phyloP scores from a whole-genome alignment of 192 early-diverging fungal species.

The Jimgerdemannia lactiflua region DNA sequence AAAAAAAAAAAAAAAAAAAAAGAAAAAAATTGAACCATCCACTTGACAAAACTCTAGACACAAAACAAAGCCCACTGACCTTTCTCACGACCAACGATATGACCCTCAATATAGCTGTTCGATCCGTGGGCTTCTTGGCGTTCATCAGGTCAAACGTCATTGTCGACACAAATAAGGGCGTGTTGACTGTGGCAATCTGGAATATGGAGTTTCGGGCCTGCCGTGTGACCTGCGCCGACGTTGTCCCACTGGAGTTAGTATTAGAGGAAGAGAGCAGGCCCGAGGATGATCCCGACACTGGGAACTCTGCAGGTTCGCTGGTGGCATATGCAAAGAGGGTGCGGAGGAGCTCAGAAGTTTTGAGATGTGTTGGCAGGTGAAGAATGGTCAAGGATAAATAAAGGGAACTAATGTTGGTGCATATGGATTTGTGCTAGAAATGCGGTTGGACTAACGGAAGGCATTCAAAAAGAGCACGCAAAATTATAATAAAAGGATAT shows the following conservation, averaged over 20 bases:
- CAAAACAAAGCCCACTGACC: conserved; percentile 31
- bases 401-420: no score
- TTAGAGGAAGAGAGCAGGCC: no score
- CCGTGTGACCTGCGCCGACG: conserved; percentile 39
- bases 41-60: no score
- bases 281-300: no score
- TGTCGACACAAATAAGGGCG: conserved; percentile 69
- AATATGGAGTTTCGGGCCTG: conserved; percentile 70
- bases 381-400: no score
- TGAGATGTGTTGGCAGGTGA: conserved; percentile 29
- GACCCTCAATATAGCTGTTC: conserved; percentile 57
- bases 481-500: conserved; percentile 3
- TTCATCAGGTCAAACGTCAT: conserved; percentile 73
- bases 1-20: no score
- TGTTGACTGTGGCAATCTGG: conserved; percentile 63
- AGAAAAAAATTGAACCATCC: no score
- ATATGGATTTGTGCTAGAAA: no score
- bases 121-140: conserved; percentile 56
- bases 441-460: no score
- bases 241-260: background rate
- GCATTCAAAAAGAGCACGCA: no score
- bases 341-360: conserved; percentile 57
- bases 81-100: conserved; percentile 74
- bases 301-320: conserved; percentile 10
- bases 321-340: conserved; percentile 56